Base-by-base conservation (phyloP, 2,329 filamentous ascomycete species). In the Fusarium papillatum region DNA sequence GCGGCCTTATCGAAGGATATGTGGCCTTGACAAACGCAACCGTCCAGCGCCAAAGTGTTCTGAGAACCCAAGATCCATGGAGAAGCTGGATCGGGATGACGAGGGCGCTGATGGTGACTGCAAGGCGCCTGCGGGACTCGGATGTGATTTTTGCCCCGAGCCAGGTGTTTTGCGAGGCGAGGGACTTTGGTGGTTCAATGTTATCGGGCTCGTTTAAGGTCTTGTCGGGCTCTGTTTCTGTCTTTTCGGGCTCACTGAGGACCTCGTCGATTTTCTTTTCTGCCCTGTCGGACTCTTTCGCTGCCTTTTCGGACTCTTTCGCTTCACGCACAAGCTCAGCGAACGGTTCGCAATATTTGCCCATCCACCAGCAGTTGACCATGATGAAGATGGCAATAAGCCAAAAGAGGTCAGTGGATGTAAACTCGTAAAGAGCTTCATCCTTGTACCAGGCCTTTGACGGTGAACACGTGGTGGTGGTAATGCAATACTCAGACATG, bases 401-500 rank as follows among this genome's bases (percentile, higher is more conserved):
- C 74, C 74, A 76, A 55, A 76, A 76, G 3, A 64, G 9, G 41
- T 76, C 74, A 13, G 63, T 76, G n/a, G 53, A 36, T 8, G 76
- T 7, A 13, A 72, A 75, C 39, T 77, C 74, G 14, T 70, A 72
- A 7, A 70, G 69, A 5, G 34, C 29, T 10, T 66, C 24, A 50
- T 75, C 73, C 13, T 61, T 46, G 69, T 75, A 75, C 73, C 66
- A 75, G 19, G 50, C 50, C 43, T 43, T 22, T 16, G 65, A 63
- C 19, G 72, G 55, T 5, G 22, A 14, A 4, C 22, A 14, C 4
- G 26, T n/a, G 13, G 41, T n/a, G 7, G 41, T 48, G 3, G 41
- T n/a, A 16, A 14, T 24, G 13, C 14, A 8, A 22, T 62, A 43
- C 6, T 7, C 10, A 19, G 24, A 17, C 72, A 74, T 74, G 3